These are phyloP conservation scores for Panaeolus cyanescens DNA, from an alignment of 768 basidiomycete species.

Conservation along the genomic window DNA sequence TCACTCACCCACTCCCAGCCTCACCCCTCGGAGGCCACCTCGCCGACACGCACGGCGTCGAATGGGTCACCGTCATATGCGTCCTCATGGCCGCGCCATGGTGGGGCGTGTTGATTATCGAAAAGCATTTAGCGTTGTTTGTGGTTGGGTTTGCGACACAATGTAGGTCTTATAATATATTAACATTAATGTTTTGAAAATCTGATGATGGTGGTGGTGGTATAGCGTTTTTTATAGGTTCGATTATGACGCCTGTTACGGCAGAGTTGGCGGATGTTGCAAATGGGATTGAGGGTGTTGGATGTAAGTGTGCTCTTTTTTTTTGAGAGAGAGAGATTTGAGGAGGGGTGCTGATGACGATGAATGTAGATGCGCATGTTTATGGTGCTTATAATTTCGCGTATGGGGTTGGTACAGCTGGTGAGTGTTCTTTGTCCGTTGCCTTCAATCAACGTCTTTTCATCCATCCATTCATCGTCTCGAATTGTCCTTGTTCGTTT, in stretches of 20 bases:
- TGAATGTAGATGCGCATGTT: constrained; percentile 67
- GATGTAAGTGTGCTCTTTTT: constrained; percentile 48
- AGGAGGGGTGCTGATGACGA: constrained; percentile 1
- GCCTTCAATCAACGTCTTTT: too few species aligned
- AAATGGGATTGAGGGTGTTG: constrained; percentile 58
- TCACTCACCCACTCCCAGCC: constrained; percentile 37
- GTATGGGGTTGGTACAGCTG: constrained; percentile 62
- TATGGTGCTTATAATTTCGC: constrained; percentile 77
- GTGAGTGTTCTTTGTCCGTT: constrained; percentile 51
- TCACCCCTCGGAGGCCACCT: constrained; percentile 60
- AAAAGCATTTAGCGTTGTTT: constrained; percentile 48
- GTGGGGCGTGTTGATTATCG: constrained; percentile 57
- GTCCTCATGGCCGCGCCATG: constrained; percentile 61
- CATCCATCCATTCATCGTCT: too few species aligned
- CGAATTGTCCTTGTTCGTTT: neutral
- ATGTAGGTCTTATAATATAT: too few species aligned
- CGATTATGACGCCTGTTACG: constrained; percentile 60
- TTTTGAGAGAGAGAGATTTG: neutral
- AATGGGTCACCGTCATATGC: constrained; percentile 51
- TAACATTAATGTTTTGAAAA: too few species aligned
- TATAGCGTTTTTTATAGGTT: constrained; percentile 70
- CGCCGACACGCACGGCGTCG: constrained; percentile 57
- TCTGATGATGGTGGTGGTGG: too few species aligned
- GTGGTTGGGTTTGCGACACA: constrained; percentile 49
- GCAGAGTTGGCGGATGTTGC: constrained; percentile 68